Evolutionary conservation across 2,329 filamentous ascomycete species (phyloP).

Genomic region (Pestalotiopsis sp.): DNA sequence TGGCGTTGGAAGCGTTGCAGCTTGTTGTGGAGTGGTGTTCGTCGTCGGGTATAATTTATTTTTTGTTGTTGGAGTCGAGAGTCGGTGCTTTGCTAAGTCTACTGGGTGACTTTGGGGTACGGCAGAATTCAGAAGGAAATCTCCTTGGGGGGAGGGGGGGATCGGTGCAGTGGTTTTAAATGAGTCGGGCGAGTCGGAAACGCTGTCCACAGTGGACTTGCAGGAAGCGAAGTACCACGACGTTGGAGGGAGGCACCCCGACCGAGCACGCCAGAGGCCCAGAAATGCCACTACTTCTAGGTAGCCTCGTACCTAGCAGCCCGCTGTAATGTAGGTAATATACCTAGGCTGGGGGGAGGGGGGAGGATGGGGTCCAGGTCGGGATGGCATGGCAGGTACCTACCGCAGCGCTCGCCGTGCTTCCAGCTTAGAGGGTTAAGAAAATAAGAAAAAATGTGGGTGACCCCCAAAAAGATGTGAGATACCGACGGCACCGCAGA

Average conservation of each 20-base stretch:
- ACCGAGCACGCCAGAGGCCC: constrained; percentile 4
- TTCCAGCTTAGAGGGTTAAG: background rate
- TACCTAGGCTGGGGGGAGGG: background rate
- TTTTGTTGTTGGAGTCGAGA: background rate
- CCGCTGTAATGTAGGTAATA: background rate
- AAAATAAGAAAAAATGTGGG: constrained; percentile 14
- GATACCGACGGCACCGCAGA: background rate
- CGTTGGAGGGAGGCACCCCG: constrained; percentile 2
- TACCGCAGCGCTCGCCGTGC: background rate
- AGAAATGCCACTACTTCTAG: background rate
- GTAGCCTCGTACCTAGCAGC: background rate
- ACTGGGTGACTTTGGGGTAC: constrained; percentile 22
- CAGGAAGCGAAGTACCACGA: background rate
- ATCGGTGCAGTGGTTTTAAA: constrained; percentile 38
- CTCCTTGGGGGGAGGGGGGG: constrained; percentile 32
- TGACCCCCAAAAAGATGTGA: constrained; percentile 15
- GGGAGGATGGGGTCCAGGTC: background rate
- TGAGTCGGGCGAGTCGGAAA: constrained; percentile 32
- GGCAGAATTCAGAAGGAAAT: constrained; percentile 32
- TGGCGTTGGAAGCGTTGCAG: background rate
- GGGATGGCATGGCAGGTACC: background rate
- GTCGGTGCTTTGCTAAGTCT: constrained; percentile 2
- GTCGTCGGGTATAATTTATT: background rate
- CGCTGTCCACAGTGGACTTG: constrained; percentile 20
- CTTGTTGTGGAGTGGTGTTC: background rate